These are phyloP conservation scores for Flaveria bidentis DNA, from an alignment of 129 eudicot genomes.

Conservation along the genomic window DNA sequence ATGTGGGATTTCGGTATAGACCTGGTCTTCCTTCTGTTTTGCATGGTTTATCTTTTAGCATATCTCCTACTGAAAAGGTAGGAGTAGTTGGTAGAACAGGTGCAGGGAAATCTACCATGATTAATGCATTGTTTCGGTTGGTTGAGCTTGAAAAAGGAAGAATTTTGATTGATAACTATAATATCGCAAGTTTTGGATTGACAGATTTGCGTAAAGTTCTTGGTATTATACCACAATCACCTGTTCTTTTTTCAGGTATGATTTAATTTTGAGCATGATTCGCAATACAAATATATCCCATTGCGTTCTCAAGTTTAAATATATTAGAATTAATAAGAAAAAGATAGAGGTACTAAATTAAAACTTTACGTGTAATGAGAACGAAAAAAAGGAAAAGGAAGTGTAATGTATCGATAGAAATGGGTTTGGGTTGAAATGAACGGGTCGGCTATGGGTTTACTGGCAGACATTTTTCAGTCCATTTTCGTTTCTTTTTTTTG, in stretches of 20 bases:
- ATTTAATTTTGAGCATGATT: background rate
- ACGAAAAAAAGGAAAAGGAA: background rate
- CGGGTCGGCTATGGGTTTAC: too few species aligned
- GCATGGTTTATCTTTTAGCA: slow-evolving; percentile 67
- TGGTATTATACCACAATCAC: slow-evolving; percentile 88
- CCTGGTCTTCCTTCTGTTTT: slow-evolving; percentile 89
- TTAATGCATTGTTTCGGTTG: slow-evolving; percentile 86
- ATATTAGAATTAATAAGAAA: background rate
- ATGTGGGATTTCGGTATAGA: slow-evolving; percentile 77
- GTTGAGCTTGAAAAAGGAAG: slow-evolving; percentile 91
- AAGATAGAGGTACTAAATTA: background rate
- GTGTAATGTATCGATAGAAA: background rate
- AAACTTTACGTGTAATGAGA: background rate
- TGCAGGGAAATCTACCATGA: slow-evolving; percentile 95
- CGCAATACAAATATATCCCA: background rate
- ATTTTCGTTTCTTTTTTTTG: background rate
- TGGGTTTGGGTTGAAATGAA: background rate
- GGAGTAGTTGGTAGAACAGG: slow-evolving; percentile 98
- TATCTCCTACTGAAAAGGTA: slow-evolving; percentile 75
- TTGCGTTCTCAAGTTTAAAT: background rate
- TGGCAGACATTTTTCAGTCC: background rate
- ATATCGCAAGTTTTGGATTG: slow-evolving; percentile 70
- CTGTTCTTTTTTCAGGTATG: slow-evolving; percentile 94
- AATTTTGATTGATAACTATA: slow-evolving; percentile 73
- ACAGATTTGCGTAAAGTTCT: slow-evolving; percentile 85